phyloP scores from a whole-genome alignment of 2,329 filamentous ascomycete genomes.

The Penicillium sp. region DNA sequence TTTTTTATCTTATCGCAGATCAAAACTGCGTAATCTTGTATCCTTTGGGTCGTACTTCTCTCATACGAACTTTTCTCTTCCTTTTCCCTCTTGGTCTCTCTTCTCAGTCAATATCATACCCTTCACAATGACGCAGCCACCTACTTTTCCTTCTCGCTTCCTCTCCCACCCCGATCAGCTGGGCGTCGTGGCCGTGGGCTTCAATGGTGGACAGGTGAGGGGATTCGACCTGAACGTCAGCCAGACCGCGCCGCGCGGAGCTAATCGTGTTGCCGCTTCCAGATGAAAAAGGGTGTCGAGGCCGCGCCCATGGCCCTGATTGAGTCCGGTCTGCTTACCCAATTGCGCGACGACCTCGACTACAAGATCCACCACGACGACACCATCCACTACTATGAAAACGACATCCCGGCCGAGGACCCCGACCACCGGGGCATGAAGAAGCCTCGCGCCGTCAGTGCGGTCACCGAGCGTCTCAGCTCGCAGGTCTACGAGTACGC shows the following conservation, averaged over 20 bases:
- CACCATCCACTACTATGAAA: slow-evolving; percentile 72
- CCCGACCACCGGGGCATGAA: slow-evolving; percentile 88
- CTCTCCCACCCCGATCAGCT: slow-evolving; percentile 72
- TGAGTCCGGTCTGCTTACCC: slow-evolving; percentile 74
- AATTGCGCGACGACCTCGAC: slow-evolving; percentile 77
- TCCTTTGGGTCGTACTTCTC: slow-evolving; percentile 6
- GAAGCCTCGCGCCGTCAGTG: slow-evolving; percentile 78
- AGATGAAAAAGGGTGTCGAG: slow-evolving; percentile 90
- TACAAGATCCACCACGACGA: slow-evolving; percentile 84
- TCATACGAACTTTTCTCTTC: background rate
- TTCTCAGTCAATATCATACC: no score
- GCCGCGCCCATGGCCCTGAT: slow-evolving; percentile 85
- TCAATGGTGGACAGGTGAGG: slow-evolving; percentile 88
- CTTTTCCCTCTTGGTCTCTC: background rate
- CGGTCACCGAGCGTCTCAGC: slow-evolving; percentile 73
- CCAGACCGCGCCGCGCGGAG: background rate
- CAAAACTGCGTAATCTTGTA: slow-evolving; percentile 10
- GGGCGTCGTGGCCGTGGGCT: slow-evolving; percentile 89
- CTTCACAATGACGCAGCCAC: slow-evolving; percentile 48
- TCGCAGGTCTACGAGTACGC: slow-evolving; percentile 85
- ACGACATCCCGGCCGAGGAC: slow-evolving; percentile 64
- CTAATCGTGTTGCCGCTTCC: slow-evolving; percentile 4
- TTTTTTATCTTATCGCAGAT: slow-evolving; percentile 20
- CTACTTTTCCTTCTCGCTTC: slow-evolving; percentile 64
- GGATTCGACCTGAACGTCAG: background rate